Base-by-base conservation (phyloP, 768 basidiomycete species). In the Cytidiella melzeri region DNA sequence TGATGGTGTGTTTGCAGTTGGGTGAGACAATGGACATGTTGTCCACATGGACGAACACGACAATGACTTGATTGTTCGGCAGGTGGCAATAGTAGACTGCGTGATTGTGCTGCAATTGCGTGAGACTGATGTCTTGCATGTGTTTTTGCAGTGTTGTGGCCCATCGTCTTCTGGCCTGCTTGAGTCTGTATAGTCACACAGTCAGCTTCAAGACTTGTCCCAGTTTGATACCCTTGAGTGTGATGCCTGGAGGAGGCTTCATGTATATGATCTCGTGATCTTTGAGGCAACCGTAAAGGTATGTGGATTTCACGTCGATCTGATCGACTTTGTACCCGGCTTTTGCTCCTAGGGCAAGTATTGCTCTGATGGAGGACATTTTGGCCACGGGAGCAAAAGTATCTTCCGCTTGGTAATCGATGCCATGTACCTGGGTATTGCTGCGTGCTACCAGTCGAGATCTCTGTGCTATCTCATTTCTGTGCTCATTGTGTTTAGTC, bases 231-330 rank as follows among this genome's bases (percentile, higher is more conserved):
- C 47, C 47, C 21, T 34, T 34, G 28, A 36, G 30, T 5, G 13
- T 38, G n/a, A 47, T 9, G 20, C 28, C 27, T 10, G 57, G 53
- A 0, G 53, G 58, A 3, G 45, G 43, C 19, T 41, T 20, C 48
- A 57, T 47, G 42, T 53, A 57, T 15, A 45, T 37, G 30, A 46
- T 28, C 26, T 58, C 55, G 18, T 50, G 28, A 15, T 58, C 45
- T 6, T 51, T 18, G 13, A 56, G 47, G 13, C 41, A 38, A 0
- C 52, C 55, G 26, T 64, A 58, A 12, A 66, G 58, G 43, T 55
- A 65, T 2, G 61, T 67, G 0, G 59, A 56, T 21, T 67, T 64
- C 25, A 71, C 53, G 47, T 70, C 66, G 12, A 67, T 48, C 50
- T 67, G 65, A 5, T 61, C 55, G 1, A 70, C 40, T 1, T 61